Evolutionary conservation across 163 green algal genomes (phyloP), one percentile per base, ranked within the genome.

Genomic region (Coccomyxa subellipsoidea): DNA sequence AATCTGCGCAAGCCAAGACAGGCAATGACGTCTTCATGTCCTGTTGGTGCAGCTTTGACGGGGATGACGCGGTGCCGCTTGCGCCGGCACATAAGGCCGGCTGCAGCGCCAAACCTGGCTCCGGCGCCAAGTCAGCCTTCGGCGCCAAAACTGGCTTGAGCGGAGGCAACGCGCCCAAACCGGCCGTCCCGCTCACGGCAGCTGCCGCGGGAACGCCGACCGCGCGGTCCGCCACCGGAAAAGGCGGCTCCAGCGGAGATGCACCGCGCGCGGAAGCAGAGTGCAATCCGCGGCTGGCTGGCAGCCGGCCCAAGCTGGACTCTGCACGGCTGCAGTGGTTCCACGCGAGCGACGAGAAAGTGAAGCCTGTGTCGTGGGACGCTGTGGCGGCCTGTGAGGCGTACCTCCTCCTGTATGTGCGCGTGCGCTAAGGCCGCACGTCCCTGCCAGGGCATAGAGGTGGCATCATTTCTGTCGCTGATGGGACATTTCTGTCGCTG

Each of bases 271-370:
- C 72, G 35, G n/a, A 36, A 76, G 47, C 47, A 23, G 32, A 12
- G 69, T 38, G 23, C 39, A 72, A 29, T 7, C 54, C 34, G 38
- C 34, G 38, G 12, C 70, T 27, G 18, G 36, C 12, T 31, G 35
- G 36, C 27, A 12, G 54, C 15, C 29, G 31, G 29, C 18, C 34
- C 66, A 36, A 53, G n/a, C 66, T 73, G 18, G 66, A 73, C n/a
- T 32, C 66, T 38, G 54, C 39, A 0, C 25, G 59, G 32, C 18
- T 32, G 29, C 34, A 27, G 4, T 92, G 88, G 87, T 92, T 79
- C 32, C 80, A 78, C 18, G 85, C 85, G 54, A 91, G 85, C 79
- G 88, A 92, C 35, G 59, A 81, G 3, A 80, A 90, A 34, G 85
- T 92, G 25, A 78, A 80, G 53, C 9, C n/a, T 21, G 85, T 86